phyloP scores from a whole-genome alignment of 768 basidiomycete species.

The Rhodotorula kratochvilovae region DNA sequence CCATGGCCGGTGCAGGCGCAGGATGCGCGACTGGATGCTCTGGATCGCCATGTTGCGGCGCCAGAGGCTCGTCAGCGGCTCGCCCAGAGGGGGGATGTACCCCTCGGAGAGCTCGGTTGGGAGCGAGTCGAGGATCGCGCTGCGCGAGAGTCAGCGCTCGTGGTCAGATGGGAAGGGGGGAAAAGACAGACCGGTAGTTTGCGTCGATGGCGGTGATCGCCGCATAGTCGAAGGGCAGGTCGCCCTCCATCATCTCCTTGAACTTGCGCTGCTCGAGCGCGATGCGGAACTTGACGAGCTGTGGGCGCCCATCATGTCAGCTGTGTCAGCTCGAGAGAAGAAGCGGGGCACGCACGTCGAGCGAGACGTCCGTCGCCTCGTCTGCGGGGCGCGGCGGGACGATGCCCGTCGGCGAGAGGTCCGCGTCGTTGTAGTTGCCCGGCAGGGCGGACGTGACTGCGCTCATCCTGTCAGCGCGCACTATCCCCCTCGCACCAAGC shows the following conservation, averaged over 20 bases:
- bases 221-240: constrained; percentile 3
- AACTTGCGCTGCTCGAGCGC: constrained; percentile 12
- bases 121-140: constrained; percentile 8
- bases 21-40: constrained; percentile 13
- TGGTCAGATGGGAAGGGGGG: not conserved
- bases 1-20: constrained; percentile 21
- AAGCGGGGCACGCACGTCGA: not conserved
- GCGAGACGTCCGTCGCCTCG: constrained; percentile 1
- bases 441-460: constrained; percentile 7
- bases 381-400: constrained; percentile 3
- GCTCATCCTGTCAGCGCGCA: not conserved
- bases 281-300: constrained; percentile 9
- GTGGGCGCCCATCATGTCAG: not conserved
- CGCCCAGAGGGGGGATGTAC: constrained; percentile 19
- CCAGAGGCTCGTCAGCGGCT: constrained; percentile 11
- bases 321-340: not conserved
- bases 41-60: constrained; percentile 6
- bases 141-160: not conserved
- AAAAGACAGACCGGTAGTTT: constrained; percentile 2
- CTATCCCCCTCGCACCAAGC: not conserved
- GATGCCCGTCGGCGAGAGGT: constrained; percentile 9
- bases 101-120: not conserved
- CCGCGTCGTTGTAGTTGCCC: constrained; percentile 22
- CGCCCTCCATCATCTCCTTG: constrained; percentile 8
- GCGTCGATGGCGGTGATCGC: constrained; percentile 5